Conservation (phyloP, 768 basidiomycete species). For the Amanita pseudoporphyria region DNA sequence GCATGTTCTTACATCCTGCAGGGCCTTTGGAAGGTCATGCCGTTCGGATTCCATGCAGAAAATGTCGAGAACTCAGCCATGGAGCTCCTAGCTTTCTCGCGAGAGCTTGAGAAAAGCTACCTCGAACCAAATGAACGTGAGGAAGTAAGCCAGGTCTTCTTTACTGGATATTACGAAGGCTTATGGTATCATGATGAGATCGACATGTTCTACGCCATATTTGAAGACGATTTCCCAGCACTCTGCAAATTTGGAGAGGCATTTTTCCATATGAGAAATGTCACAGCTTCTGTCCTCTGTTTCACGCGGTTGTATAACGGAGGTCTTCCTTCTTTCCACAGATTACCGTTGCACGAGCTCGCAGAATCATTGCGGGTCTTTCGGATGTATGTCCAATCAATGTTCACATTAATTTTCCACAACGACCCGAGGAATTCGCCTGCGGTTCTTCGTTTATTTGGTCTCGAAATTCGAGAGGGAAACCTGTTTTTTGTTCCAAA, state of each 20-base stretch:
- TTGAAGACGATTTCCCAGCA: not conserved
- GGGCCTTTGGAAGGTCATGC: slow-evolving; percentile 34
- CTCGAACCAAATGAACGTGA: slow-evolving; percentile 7
- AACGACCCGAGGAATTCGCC: not conserved
- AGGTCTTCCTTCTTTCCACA: not conserved
- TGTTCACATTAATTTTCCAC: not conserved
- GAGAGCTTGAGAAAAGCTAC: slow-evolving; percentile 9
- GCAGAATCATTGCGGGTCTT: slow-evolving; percentile 13
- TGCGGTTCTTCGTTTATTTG: not conserved
- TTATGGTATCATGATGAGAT: slow-evolving; percentile 6
- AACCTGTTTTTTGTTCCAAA: slow-evolving; percentile 1
- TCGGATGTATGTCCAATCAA: not conserved
- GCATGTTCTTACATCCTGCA: slow-evolving; percentile 32
- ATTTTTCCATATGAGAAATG: slow-evolving; percentile 14
- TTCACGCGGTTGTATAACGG: not conserved
- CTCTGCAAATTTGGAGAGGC: slow-evolving; percentile 8
- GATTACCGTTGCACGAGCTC: slow-evolving; percentile 8
- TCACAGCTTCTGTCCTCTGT: slow-evolving; percentile 11
- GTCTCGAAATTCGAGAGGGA: not conserved
- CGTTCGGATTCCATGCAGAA: slow-evolving; percentile 25
- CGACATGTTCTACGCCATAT: slow-evolving; percentile 13
- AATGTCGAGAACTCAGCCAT: slow-evolving; percentile 8
- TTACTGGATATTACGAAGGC: not conserved
- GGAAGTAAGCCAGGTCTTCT: slow-evolving; percentile 8
- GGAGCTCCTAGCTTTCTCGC: slow-evolving; percentile 19